phyloP scores from a whole-genome alignment of 441 rosid species.

The Erodium moschatum region DNA sequence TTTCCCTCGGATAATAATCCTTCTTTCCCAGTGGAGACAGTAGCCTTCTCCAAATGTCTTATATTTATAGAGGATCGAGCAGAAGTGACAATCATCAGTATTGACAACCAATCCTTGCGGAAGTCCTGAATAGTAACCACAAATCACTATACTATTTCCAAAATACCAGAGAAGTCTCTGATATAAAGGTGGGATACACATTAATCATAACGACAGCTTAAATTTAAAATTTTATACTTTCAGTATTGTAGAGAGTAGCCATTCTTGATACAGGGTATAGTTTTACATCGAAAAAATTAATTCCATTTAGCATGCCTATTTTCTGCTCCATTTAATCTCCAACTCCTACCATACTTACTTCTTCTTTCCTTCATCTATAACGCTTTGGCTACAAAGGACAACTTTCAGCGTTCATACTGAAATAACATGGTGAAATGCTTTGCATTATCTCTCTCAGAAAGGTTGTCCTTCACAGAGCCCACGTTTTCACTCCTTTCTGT shows the following conservation, averaged over 20 bases:
- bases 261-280: background rate
- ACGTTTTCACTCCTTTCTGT: background rate
- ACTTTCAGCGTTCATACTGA: background rate
- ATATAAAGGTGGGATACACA: constrained; percentile 8
- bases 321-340: background rate
- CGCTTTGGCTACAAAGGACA: background rate
- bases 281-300: background rate
- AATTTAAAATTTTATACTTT: background rate
- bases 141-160: constrained; percentile 14
- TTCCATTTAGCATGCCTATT: background rate
- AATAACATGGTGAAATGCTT: background rate
- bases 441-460: background rate
- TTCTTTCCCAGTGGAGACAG: constrained; percentile 98
- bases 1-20: constrained; percentile 99
- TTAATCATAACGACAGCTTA: background rate
- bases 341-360: background rate
- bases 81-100: constrained; percentile 95
- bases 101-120: constrained; percentile 90
- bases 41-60: constrained; percentile 96
- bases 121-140: constrained; percentile 58
- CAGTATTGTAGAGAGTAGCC: background rate
- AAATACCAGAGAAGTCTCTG: constrained; percentile 13
- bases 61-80: constrained; percentile 91
- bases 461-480: background rate
- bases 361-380: background rate